Base-by-base conservation (phyloP, 495 filamentous ascomycete species). In the Oidiodendron maius region DNA sequence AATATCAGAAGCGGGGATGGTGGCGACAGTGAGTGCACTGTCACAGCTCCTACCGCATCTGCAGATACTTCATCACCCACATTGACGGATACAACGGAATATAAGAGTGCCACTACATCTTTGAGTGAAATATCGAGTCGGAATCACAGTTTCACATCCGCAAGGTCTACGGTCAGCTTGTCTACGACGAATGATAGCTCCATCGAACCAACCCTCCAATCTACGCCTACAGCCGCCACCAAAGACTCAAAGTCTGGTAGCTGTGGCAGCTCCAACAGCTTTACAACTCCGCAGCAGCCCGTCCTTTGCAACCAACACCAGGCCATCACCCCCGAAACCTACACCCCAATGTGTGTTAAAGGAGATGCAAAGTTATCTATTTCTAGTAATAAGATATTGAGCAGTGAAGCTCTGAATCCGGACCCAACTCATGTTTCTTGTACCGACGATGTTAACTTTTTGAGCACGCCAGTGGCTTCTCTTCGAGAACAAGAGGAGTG, bases 71-170 rank as follows among this genome's bases (percentile, higher is more conserved):
- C 12, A 5, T 5, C 26, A 30, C 26, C 26, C 26, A 30, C 26
- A 5, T 30, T 21, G 16, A 45, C 37, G 17, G 22, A 10, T 28
- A 40, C 41, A n/a, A 38, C 22, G 11, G 22, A 44, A n/a, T 44
- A 23, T 9, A 30, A 23, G 10, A 39, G 32, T 16, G 37, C 25
- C 26, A 48, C 23, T 17, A 38, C 45, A 16, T 48, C 45, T 2
- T 49, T 54, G 17, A 45, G 39, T 34, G 18, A 25, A 26, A 13
- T 21, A 1, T 23, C 39, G 6, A 50, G 47, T 26, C 38, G 36
- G 13, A 50, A 50, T 18, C 36, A 25, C 16, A 50, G 47, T 42
- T 21, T 42, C 4, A 32, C 38, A 9, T 50, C 47, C 24, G 26
- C 13, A 12, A 30, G 12, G 26, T 30, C 26, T 5, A 12, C 5